Conservation (phyloP, 2,329 filamentous ascomycete species). For the Diaporthe sp. region DNA sequence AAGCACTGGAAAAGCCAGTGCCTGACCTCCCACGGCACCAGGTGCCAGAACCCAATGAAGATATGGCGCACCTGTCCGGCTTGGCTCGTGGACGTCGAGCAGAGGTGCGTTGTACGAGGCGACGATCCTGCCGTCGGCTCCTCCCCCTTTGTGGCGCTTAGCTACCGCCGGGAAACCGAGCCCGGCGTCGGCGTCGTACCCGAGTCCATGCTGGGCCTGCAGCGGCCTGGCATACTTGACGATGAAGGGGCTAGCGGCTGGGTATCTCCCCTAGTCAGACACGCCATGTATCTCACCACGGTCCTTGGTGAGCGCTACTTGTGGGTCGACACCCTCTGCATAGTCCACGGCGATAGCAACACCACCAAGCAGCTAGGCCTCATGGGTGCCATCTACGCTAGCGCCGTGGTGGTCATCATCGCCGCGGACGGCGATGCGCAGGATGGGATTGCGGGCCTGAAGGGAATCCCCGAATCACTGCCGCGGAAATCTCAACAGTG, state of each 20-base stretch:
- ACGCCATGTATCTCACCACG: slow-evolving; percentile 18
- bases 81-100: slow-evolving; percentile 5
- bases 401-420: slow-evolving; percentile 45
- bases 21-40: background rate
- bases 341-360: slow-evolving; percentile 47
- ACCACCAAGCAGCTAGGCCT: background rate
- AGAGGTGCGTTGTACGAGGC: slow-evolving; percentile 5
- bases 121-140: background rate
- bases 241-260: slow-evolving; percentile 41
- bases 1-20: slow-evolving; percentile 7
- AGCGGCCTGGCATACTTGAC: background rate
- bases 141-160: background rate
- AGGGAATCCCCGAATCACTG: background rate
- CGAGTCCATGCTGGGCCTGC: background rate
- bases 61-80: slow-evolving; percentile 1
- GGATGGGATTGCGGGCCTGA: slow-evolving; percentile 1
- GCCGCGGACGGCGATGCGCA: background rate
- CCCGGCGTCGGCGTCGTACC: background rate
- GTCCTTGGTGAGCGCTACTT: slow-evolving; percentile 46
- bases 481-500: background rate
- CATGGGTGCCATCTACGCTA: slow-evolving; percentile 43
- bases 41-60: slow-evolving; percentile 7
- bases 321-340: slow-evolving; percentile 52
- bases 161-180: background rate
- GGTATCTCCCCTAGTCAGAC: slow-evolving; percentile 42